Evolutionary conservation across 2,329 filamentous ascomycete genomes (phyloP).

Genomic region (Trichoderma oligosporum): DNA sequence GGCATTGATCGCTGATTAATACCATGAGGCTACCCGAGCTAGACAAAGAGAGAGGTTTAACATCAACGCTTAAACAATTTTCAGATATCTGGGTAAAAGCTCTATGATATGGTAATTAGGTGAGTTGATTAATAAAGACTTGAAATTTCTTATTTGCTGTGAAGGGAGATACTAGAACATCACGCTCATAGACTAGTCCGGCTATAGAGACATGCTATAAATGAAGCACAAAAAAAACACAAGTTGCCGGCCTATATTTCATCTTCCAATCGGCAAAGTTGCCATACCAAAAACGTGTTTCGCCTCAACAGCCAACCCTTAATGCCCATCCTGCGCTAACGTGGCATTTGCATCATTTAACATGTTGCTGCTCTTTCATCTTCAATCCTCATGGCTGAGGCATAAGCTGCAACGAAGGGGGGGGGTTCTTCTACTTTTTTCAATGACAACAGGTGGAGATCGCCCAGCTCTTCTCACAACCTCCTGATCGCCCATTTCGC

Average conservation of each 20-base stretch:
- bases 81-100: too few species aligned
- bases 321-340: conserved; percentile 12
- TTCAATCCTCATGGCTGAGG: not conserved
- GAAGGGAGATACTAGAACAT: conserved; percentile 8
- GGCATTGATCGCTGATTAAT: conserved; percentile 1
- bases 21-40: not conserved
- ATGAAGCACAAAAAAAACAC: conserved; percentile 24
- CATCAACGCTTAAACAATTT: too few species aligned
- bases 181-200: conserved; percentile 16
- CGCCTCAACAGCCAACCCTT: conserved; percentile 7
- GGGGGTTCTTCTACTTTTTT: not conserved
- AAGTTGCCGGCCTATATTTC: conserved; percentile 18
- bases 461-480: not conserved
- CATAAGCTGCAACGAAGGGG: not conserved
- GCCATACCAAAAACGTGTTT: conserved; percentile 12
- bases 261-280: conserved; percentile 4
- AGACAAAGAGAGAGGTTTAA: too few species aligned
- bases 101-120: too few species aligned
- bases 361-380: conserved; percentile 11
- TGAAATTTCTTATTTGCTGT: conserved; percentile 13
- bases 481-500: not conserved
- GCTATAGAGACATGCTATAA: conserved; percentile 17
- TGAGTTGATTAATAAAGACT: not conserved
- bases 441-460: not conserved
- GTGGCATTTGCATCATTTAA: conserved; percentile 16